phyloP scores from a whole-genome alignment of 192 early-diverging fungal genomes.

The Backusella psychrophila region DNA sequence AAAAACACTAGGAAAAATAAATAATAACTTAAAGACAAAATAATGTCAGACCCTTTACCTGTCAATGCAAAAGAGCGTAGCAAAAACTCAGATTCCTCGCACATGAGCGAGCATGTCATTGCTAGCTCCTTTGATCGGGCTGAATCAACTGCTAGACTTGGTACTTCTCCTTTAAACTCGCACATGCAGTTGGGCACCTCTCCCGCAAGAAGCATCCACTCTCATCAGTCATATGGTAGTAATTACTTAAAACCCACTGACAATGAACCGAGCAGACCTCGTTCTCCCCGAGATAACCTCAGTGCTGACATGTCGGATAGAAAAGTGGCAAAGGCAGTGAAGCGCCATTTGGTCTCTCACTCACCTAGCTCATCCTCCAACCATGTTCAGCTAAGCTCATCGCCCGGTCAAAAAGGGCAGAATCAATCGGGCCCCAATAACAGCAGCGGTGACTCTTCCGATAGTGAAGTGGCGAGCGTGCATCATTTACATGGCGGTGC shows the following conservation, averaged over 20 bases:
- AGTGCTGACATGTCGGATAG: conserved; percentile 48
- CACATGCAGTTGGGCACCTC: conserved; percentile 5
- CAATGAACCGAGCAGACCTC: not conserved
- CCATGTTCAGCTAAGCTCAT: not conserved
- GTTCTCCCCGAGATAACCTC: not conserved
- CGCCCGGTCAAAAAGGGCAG: not conserved
- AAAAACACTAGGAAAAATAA: not conserved
- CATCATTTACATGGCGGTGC: conserved; percentile 64
- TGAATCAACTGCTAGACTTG: conserved; percentile 8
- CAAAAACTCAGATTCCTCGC: not conserved
- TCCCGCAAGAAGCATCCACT: conserved; percentile 5
- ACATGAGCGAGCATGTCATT: not conserved
- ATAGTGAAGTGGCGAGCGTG: conserved; percentile 37
- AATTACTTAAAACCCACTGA: not conserved
- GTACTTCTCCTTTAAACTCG: conserved; percentile 14
- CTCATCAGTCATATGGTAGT: conserved; percentile 10
- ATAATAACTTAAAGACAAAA: not conserved
- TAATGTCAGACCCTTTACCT: conserved; percentile 15
- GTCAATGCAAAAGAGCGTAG: conserved; percentile 11
- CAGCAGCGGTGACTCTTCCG: not conserved
- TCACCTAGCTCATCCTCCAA: conserved; percentile 17
- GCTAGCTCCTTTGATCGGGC: conserved; percentile 6
- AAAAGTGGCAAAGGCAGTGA: conserved; percentile 60
- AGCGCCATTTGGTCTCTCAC: conserved; percentile 63
- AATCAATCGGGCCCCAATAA: not conserved